Base-by-base conservation (phyloP, 2,329 filamentous ascomycete species). In the Epicoccum nigrum region DNA sequence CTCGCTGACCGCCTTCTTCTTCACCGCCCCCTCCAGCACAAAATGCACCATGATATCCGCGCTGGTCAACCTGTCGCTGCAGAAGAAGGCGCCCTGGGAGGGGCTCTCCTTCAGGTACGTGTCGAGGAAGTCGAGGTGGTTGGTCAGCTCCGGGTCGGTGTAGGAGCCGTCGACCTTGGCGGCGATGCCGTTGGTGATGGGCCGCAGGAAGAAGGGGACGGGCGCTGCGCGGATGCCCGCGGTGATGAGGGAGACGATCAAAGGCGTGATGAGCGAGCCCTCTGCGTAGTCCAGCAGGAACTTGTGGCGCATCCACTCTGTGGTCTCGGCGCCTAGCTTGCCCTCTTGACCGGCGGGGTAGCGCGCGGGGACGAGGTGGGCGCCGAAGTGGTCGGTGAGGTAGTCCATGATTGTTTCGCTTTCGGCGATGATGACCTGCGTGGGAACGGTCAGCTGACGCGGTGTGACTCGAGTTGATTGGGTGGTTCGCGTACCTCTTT, bases 381-480 rank as follows among this genome's bases (percentile, higher is more conserved):
- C 71, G 3, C 81, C 81, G 64, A 85, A 86, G 64, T 86, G 77
- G 45, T 94, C 89, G 62, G 84, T 82, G 19, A 97, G 78, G 70
- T 96, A 97, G 75, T 96, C 88, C 9, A 85, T 79, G 62, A 97
- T 93, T 51, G 86, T 82, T 5, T 83, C 91, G 35, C 88, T 93
- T 76, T 97, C 93, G 8, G 90, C 90, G 38, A 97, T 76, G 0
- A 93, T 82, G 25, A 85, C 58, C 1, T 54, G 30, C n/a, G n/a
- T n/a, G 28, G 23, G 8, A 9, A 1, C 9, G 23, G 43, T 52
- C 33, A 52, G 49, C 43, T 39, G 43, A 39, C 35, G 2, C 19
- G 16, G 8, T 42, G 8, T 3, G 17, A 2, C 4, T n/a, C n/a
- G 3, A 8, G 4, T 13, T 6, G 5, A 12, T 6, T 4, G 2